phyloP scores from a whole-genome alignment of 306 rosid genomes.

The Arachis hypogaea region DNA sequence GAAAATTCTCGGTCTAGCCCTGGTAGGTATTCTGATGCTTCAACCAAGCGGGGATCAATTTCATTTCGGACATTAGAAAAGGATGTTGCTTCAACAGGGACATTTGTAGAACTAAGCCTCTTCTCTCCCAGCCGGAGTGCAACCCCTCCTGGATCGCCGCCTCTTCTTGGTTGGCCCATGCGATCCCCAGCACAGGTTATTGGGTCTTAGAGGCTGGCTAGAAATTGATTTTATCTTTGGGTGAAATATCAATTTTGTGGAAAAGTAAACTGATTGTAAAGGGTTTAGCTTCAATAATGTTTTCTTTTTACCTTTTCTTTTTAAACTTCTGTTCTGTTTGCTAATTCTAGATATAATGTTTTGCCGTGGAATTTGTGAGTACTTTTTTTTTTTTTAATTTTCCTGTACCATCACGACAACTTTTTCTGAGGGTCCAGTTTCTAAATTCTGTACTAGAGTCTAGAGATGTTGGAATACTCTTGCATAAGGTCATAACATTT shows the following conservation, averaged over 20 bases:
- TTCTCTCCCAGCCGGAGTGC: conserved; percentile 80
- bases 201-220: conserved; percentile 51
- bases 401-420: conserved; percentile 39
- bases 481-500: conserved; percentile 21
- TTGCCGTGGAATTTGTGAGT: conserved; percentile 50
- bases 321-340: conserved; percentile 54
- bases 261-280: conserved; percentile 81
- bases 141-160: conserved; percentile 83
- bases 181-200: conserved; percentile 51
- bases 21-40: conserved; percentile 68
- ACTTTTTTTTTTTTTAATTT: conserved; percentile 3
- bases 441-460: conserved; percentile 40
- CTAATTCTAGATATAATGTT: conserved; percentile 66
- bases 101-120: conserved; percentile 90
- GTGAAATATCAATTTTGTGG: conserved; percentile 85
- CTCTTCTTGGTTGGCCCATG: conserved; percentile 89
- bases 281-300: conserved; percentile 78
- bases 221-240: conserved; percentile 46
- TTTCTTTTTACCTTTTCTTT: conserved; percentile 25
- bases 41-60: conserved; percentile 84
- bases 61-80: conserved; percentile 74
- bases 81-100: conserved; percentile 65
- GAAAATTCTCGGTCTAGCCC: conserved; percentile 65
- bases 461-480: conserved; percentile 35
- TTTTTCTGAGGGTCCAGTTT: conserved; percentile 4